Percentiles rank a stretch among this genome's conserved stretches.
Evolutionary conservation across 768 basidiomycete species (phyloP).

Genomic region (Auriculariales sp.): DNA sequence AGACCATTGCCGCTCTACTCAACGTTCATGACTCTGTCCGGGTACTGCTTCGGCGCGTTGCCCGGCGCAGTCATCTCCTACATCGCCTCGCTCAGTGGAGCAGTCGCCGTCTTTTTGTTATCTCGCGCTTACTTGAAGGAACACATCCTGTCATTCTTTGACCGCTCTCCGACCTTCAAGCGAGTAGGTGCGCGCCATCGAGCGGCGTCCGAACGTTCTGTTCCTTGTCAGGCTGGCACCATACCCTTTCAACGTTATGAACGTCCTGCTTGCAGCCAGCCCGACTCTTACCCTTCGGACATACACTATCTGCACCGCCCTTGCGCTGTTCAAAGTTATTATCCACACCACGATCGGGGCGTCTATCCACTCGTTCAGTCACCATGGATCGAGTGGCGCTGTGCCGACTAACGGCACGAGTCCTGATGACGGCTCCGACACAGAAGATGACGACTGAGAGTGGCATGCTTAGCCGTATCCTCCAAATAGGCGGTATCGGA

Average conservation of each 20-base stretch:
- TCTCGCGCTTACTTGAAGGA: slow-evolving; percentile 57
- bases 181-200: slow-evolving; percentile 78
- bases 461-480: slow-evolving; percentile 35
- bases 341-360: slow-evolving; percentile 82
- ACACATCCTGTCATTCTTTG: slow-evolving; percentile 57
- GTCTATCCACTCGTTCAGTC: slow-evolving; percentile 71
- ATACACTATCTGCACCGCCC: slow-evolving; percentile 65
- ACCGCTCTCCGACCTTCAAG: slow-evolving; percentile 52
- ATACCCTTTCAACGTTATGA: slow-evolving; percentile 90
- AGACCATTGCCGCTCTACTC: slow-evolving; percentile 78
- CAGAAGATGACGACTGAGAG: slow-evolving; percentile 20
- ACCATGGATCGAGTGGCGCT: slow-evolving; percentile 3
- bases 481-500: slow-evolving; percentile 52
- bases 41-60: slow-evolving; percentile 81
- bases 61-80: slow-evolving; percentile 79
- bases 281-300: slow-evolving; percentile 65
- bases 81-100: slow-evolving; percentile 70
- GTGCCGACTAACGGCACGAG: slow-evolving; percentile 13
- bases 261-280: slow-evolving; percentile 82
- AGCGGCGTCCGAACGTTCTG: slow-evolving; percentile 72
- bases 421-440: slow-evolving; percentile 11
- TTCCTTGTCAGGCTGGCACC: slow-evolving; percentile 89
- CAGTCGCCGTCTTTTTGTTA: slow-evolving; percentile 66
- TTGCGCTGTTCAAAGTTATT: slow-evolving; percentile 80
- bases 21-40: slow-evolving; percentile 81